phyloP scores from a whole-genome alignment of 2,329 filamentous ascomycete species.

The Scedosporium apiospermum region DNA sequence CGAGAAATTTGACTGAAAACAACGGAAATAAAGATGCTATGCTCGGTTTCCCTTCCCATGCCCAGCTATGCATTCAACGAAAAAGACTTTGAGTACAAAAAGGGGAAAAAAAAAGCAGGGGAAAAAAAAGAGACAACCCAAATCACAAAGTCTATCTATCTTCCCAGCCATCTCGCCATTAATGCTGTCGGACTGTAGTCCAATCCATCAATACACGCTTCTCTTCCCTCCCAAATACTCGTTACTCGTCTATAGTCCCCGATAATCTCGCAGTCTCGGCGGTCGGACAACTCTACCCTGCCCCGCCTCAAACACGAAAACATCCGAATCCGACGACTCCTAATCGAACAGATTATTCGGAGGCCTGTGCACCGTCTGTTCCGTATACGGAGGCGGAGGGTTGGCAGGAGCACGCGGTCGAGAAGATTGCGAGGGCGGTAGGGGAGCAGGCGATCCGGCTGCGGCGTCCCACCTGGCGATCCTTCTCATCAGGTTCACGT shows the following conservation, averaged over 20 bases:
- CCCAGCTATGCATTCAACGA: neutral
- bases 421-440: conserved; percentile 3
- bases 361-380: neutral
- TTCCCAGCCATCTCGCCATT: no score
- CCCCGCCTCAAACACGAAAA: no score
- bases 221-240: no score
- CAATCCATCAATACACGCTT: no score
- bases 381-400: conserved; percentile 16
- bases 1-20: neutral
- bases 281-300: no score
- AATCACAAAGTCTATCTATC: no score
- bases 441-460: conserved; percentile 6
- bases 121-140: neutral
- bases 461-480: conserved; percentile 25
- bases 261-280: no score
- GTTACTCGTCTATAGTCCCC: no score
- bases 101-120: neutral
- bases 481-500: conserved; percentile 56
- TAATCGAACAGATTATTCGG: conserved; percentile 4
- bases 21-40: neutral
- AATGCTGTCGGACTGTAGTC: no score
- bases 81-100: neutral
- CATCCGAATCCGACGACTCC: neutral
- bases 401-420: conserved; percentile 3
- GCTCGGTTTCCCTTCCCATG: neutral